Base-by-base conservation (phyloP, 441 rosid genomes). In the Iberis amara region DNA sequence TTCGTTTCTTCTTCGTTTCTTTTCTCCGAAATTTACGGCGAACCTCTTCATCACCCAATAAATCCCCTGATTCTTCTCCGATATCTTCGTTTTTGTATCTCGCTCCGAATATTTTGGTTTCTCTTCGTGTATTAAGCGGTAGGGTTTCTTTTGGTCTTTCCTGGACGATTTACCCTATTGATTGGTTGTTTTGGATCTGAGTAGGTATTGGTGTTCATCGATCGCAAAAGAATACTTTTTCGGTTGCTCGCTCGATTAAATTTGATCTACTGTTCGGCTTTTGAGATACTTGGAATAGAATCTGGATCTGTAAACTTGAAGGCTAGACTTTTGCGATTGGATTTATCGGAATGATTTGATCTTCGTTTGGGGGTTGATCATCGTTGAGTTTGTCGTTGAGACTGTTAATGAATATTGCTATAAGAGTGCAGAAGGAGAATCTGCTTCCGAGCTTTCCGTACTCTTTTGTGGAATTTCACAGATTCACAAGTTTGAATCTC, bases 341-440 rank as follows among this genome's bases (percentile, higher is more conserved):
- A 18, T 30, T 13, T 52, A 66, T 69, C 0, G 73, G 71, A 42
- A 49, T 43, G 63, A 45, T 44, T 55, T 63, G 68, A 74, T 65
- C 36, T 57, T 57, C 52, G 28, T 6, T 2, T 31, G 43, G 69
- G 66, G 72, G 33, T 55, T 50, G 21, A 39, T 69, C 65, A 4
- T 39, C 51, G 55, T 21, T 51, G 42, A 57, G 75, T 62, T 59
- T 54, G 35, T 61, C 28, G 9, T 57, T 45, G 31, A 50, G 50
- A 38, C 79, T 67, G 83, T 85, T 70, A 83, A 86, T 86, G 97
- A 71, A 84, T 90, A 77, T 80, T 57, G 69, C 55, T 62, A 30
- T 68, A 26, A 39, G 57, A 12, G 6, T 31, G 8, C 72, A 66
- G 58, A 78, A 71, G 64, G 70, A 74, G 61, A 71, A 70, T 70